These are phyloP conservation scores for Pisolithus marmoratus DNA, from an alignment of 768 basidiomycete genomes.

Conservation along the genomic window DNA sequence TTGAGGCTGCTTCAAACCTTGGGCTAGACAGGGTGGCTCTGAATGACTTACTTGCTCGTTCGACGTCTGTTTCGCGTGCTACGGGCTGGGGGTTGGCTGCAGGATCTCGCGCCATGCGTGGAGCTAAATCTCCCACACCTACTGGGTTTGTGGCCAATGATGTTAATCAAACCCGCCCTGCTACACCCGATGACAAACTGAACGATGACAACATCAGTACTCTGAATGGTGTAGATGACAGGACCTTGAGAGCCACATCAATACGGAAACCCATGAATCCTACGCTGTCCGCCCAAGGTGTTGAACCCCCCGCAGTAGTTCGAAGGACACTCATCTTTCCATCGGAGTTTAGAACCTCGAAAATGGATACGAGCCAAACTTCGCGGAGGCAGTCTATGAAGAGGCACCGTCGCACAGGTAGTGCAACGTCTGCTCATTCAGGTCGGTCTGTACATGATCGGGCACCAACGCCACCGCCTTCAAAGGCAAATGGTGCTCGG, in stretches of 20 bases:
- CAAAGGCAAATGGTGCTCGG: constrained; percentile 44
- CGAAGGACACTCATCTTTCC: constrained; percentile 79
- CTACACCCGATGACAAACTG: constrained; percentile 18
- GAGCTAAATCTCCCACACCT: constrained; percentile 19
- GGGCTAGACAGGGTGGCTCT: constrained; percentile 70
- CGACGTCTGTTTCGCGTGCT: constrained; percentile 56
- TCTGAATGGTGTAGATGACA: constrained; percentile 22
- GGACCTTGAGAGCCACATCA: constrained; percentile 23
- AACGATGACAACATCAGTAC: constrained; percentile 27
- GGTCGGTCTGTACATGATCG: constrained; percentile 76
- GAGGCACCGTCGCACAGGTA: constrained; percentile 55
- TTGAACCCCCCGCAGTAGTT: constrained; percentile 47
- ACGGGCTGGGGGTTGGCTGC: constrained; percentile 40
- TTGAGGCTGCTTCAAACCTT: constrained; percentile 68
- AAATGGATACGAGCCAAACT: constrained; percentile 49
- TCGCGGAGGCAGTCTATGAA: constrained; percentile 47
- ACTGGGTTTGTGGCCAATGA: constrained; percentile 9
- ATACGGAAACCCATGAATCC: constrained; percentile 19
- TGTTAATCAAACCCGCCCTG: constrained; percentile 12
- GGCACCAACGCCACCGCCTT: constrained; percentile 81
- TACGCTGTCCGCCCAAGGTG: constrained; percentile 24
- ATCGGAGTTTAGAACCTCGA: constrained; percentile 55
- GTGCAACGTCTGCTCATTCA: constrained; percentile 54
- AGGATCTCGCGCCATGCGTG: constrained; percentile 13
- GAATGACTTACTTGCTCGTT: constrained; percentile 66